Conservation (phyloP, 2,329 filamentous ascomycete species). For the Cladosporium austrohemisphaericum region DNA sequence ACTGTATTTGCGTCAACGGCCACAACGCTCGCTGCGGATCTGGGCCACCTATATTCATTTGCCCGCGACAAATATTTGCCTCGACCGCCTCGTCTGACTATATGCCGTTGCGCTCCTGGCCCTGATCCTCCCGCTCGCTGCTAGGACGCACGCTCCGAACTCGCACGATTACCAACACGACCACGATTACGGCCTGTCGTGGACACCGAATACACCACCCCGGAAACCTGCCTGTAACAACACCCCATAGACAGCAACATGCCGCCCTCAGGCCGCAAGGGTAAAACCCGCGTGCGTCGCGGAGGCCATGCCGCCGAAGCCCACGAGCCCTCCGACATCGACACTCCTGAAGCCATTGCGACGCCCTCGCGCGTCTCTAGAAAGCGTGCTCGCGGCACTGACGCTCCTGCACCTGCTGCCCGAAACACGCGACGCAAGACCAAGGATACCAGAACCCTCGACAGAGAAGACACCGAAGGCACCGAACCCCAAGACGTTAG, state of each 20-base stretch:
- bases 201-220: background rate
- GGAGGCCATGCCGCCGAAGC: slow-evolving; percentile 26
- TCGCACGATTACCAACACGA: background rate
- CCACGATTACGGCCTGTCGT: background rate
- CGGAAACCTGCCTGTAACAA: background rate
- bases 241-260: slow-evolving; percentile 17
- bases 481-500: slow-evolving; percentile 37
- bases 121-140: slow-evolving; percentile 5
- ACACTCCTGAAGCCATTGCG: slow-evolving; percentile 45
- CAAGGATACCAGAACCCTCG: slow-evolving; percentile 30
- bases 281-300: slow-evolving; percentile 31
- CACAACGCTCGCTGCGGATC: background rate
- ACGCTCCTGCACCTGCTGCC: slow-evolving; percentile 23
- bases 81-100: background rate
- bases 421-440: slow-evolving; percentile 33
- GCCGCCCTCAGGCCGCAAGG: slow-evolving; percentile 33
- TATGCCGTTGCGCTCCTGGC: background rate
- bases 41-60: slow-evolving; percentile 14
- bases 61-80: slow-evolving; percentile 12
- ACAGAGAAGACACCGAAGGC: slow-evolving; percentile 36
- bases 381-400: slow-evolving; percentile 38
- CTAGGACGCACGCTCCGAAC: background rate
- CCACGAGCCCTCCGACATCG: slow-evolving; percentile 36
- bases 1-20: slow-evolving; percentile 13
- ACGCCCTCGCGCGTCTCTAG: slow-evolving; percentile 48